These are phyloP conservation scores for Colletotrichum tamarilloi DNA, from an alignment of 2,329 filamentous ascomycete species.

Conservation along the genomic window DNA sequence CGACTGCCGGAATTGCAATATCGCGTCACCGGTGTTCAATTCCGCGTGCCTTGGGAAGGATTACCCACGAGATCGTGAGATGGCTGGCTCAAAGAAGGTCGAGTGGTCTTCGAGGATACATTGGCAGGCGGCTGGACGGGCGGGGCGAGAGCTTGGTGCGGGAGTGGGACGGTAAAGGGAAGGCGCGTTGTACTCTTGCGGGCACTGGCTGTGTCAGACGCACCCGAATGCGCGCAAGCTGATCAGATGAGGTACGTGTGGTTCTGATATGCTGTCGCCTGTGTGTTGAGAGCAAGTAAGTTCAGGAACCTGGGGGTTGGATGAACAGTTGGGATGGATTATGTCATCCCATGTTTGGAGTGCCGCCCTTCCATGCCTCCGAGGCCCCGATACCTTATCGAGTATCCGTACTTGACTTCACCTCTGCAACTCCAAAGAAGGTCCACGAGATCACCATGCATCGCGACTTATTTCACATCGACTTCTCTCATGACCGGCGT, in stretches of 20 bases:
- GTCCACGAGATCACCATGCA: too few species aligned
- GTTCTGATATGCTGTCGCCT: not conserved
- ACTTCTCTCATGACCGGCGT: too few species aligned
- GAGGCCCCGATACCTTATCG: not conserved
- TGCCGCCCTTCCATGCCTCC: not conserved
- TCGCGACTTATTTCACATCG: too few species aligned
- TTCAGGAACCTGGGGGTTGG: conserved; percentile 64
- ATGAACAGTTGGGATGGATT: conserved; percentile 65
- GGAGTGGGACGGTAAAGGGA: not conserved
- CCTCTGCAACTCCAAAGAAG: too few species aligned
- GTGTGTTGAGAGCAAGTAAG: not conserved
- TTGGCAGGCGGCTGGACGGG: not conserved
- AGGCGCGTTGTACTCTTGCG: not conserved
- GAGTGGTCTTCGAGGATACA: not conserved
- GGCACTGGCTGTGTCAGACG: not conserved
- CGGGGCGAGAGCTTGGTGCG: not conserved
- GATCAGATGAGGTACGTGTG: not conserved
- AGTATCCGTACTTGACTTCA: too few species aligned
- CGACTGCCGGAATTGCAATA: not conserved
- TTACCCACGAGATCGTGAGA: not conserved
- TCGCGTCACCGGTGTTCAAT: not conserved
- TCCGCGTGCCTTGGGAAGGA: too few species aligned
- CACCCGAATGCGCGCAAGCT: not conserved
- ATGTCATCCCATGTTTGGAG: not conserved
- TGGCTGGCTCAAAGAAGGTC: not conserved